Base-by-base conservation (phyloP, 371 early-diverging fungal species). In the Umbelopsis sp. region DNA sequence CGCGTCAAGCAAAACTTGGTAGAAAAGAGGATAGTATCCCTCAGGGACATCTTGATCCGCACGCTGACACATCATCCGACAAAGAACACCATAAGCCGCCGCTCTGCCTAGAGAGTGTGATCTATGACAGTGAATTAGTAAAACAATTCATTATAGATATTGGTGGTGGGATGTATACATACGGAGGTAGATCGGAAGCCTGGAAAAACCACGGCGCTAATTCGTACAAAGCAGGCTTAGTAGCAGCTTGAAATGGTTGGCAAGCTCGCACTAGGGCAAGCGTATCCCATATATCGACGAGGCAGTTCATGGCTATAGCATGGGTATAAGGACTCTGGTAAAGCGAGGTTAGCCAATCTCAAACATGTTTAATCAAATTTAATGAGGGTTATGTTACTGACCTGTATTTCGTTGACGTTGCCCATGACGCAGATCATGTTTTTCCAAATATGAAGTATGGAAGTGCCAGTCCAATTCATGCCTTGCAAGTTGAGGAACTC, bases 351-450 rank as follows among this genome's bases (percentile, higher is more conserved):
- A 71, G 11, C 44, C 24, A 50, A 12, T 16, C 48, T 25, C 41
- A 11, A 22, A 37, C 16, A 4, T 32, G 1, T 12, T 22, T 22
- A 22, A 22, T 22, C 0, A 22, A 22, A 22, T 22, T 22, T 22
- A 22, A 22, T 22, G 22, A 22, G 22, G 22, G 22, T 22, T 22
- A 29, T 29, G 29, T 4, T 32, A 1, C 38, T 63, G 68, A 80
- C 80, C 73, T 85, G 70, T 25, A 93, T 87, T 16, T 78, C 70
- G 69, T 91, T 91, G 16, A 91, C 63, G 67, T 91, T 84, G 4
- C 94, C 94, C n/a, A 90, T 64, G n/a, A 81, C 69, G 70, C 89
- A 86, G 18, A 93, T 70, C 77, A 91, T 79, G 51, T 91, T 91
- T 65, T 89, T 92, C 92, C 92, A 93, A 6, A 86, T 65, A 22